Conservation (phyloP, 1,139 yeast species). For the Saccharomyces hybrid region DNA sequence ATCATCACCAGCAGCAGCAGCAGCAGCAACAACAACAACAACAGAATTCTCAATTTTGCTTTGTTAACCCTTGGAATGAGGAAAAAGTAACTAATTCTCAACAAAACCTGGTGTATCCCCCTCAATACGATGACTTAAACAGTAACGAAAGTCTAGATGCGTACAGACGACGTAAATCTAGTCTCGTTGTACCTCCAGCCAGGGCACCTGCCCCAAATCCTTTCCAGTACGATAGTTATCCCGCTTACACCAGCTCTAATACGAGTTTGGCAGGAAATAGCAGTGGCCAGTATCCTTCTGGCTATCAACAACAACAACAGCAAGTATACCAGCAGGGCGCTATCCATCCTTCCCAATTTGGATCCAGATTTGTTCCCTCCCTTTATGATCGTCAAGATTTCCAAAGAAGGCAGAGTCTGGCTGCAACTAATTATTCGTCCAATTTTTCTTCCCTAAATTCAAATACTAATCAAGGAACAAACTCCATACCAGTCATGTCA, state of each 20-base stretch:
- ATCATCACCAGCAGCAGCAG: constrained; percentile 2
- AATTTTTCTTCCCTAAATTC: background rate
- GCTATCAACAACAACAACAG: constrained; percentile 13
- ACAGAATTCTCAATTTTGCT: constrained; percentile 11
- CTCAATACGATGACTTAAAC: constrained; percentile 5
- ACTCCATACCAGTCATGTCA: constrained; percentile 9
- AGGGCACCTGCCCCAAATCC: constrained; percentile 42
- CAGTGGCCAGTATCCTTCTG: constrained; percentile 9
- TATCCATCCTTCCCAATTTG: background rate
- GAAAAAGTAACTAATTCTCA: constrained; percentile 14
- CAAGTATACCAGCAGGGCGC: constrained; percentile 9
- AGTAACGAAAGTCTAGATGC: constrained; percentile 4
- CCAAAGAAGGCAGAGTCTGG: constrained; percentile 36
- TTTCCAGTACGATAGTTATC: constrained; percentile 32
- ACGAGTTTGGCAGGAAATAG: background rate
- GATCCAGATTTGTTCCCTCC: constrained; percentile 9
- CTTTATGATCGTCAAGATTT: constrained; percentile 23
- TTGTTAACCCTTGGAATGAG: constrained; percentile 24
- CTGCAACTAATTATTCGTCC: constrained; percentile 10
- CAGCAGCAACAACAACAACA: constrained; percentile 15
- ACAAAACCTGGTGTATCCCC: constrained; percentile 7
- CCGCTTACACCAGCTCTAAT: constrained; percentile 7
- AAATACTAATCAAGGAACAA: background rate
- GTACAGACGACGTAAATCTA: constrained; percentile 27
- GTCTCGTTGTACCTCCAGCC: constrained; percentile 36